These are phyloP conservation scores for Rhododendron ovatum DNA, from an alignment of 148 eudicot genomes.

Conservation along the genomic window DNA sequence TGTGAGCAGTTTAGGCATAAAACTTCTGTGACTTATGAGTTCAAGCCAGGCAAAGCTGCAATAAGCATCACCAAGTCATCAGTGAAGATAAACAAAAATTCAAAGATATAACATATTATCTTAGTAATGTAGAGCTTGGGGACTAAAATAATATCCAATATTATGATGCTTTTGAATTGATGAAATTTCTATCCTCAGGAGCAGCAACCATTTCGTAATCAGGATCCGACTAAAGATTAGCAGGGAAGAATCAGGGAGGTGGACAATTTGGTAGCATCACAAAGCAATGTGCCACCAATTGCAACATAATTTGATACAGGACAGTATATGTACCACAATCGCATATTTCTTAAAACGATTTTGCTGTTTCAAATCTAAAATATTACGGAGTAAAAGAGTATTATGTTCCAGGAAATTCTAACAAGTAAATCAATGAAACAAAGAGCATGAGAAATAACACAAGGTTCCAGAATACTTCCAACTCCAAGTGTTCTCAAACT, in stretches of 20 bases:
- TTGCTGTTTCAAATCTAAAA: background rate
- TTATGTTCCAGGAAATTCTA: background rate
- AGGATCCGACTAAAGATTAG: background rate
- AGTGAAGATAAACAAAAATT: background rate
- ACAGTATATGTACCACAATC: background rate
- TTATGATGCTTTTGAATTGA: too few species aligned
- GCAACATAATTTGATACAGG: background rate
- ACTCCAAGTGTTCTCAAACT: background rate
- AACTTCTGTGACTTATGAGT: slow-evolving; percentile 83
- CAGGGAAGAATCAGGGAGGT: too few species aligned
- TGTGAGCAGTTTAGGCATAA: slow-evolving; percentile 90
- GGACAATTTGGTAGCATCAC: background rate
- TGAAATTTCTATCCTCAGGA: background rate
- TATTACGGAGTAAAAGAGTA: background rate
- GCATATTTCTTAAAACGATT: too few species aligned
- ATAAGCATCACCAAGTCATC: background rate
- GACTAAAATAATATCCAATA: background rate
- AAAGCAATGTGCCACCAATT: background rate
- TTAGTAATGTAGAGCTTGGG: background rate
- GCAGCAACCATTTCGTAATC: background rate
- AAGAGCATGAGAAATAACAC: background rate
- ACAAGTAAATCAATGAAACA: background rate
- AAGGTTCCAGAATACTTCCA: background rate
- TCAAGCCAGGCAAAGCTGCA: slow-evolving; percentile 96
- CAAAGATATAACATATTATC: background rate